These are phyloP conservation scores for Paradendryphiella salina DNA, from an alignment of 2,329 filamentous ascomycete species.

Conservation along the genomic window DNA sequence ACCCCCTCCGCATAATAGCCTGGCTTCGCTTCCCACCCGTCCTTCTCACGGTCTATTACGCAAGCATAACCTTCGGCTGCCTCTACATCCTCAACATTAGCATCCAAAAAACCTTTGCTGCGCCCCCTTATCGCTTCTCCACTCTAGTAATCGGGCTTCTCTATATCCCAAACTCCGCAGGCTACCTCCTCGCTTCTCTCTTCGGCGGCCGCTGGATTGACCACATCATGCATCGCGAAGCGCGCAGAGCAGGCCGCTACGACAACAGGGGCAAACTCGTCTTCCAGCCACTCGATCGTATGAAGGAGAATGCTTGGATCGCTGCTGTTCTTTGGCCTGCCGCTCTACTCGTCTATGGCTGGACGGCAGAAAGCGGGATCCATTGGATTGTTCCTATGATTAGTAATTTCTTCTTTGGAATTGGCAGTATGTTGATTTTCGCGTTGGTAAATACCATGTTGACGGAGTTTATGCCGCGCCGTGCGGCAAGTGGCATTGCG, in stretches of 20 bases:
- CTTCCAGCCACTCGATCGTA: slow-evolving; percentile 46
- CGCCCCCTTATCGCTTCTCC: slow-evolving; percentile 41
- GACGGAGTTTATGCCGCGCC: slow-evolving; percentile 47
- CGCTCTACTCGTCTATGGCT: slow-evolving; percentile 47
- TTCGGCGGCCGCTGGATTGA: slow-evolving; percentile 49
- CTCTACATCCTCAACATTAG: slow-evolving; percentile 49
- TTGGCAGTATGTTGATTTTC: slow-evolving; percentile 48
- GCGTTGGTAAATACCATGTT: slow-evolving; percentile 46
- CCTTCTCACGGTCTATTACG: slow-evolving; percentile 47
- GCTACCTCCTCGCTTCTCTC: slow-evolving; percentile 42
- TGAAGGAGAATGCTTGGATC: slow-evolving; percentile 49
- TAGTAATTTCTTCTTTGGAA: slow-evolving; percentile 49
- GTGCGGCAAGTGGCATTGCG: slow-evolving; percentile 44
- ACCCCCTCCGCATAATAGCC: slow-evolving; percentile 45
- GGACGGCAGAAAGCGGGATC: slow-evolving; percentile 40
- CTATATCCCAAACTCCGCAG: slow-evolving; percentile 45
- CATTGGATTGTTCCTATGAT: slow-evolving; percentile 45
- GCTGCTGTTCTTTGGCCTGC: slow-evolving; percentile 43
- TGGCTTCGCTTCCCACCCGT: slow-evolving; percentile 48
- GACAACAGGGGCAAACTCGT: slow-evolving; percentile 43
- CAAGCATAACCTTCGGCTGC: slow-evolving; percentile 46
- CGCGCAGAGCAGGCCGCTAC: slow-evolving; percentile 42
- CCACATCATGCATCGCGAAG: slow-evolving; percentile 48
- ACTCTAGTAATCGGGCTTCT: slow-evolving; percentile 45
- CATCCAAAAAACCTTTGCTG: slow-evolving; percentile 43